Conservation (phyloP, 2,329 filamentous ascomycete genomes). For the Chalaropsis ovoidea region DNA sequence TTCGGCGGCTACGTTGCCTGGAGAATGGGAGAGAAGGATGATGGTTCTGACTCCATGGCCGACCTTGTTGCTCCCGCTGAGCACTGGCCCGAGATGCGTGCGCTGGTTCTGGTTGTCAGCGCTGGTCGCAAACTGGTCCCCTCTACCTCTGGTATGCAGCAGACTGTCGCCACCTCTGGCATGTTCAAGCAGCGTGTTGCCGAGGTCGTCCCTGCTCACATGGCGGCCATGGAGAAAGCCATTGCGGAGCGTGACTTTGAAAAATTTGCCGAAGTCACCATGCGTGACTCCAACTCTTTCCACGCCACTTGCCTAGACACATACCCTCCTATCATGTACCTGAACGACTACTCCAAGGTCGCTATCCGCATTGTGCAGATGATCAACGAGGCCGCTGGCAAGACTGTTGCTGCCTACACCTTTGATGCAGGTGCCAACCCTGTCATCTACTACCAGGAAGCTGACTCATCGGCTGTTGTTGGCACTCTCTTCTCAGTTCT, state of each 20-base stretch:
- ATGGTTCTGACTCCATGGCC: constrained; percentile 79
- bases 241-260: constrained; percentile 71
- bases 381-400: constrained; percentile 71
- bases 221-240: constrained; percentile 76
- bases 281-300: constrained; percentile 96
- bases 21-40: constrained; percentile 63
- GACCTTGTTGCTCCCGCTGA: constrained; percentile 77
- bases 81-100: constrained; percentile 94
- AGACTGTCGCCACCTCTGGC: constrained; percentile 83
- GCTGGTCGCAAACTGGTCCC: constrained; percentile 94
- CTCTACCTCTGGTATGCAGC: constrained; percentile 91
- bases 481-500: constrained; percentile 66
- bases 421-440: constrained; percentile 97
- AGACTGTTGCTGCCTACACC: constrained; percentile 81
- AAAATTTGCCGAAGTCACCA: constrained; percentile 79
- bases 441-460: constrained; percentile 86
- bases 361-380: constrained; percentile 81
- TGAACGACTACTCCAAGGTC: constrained; percentile 85
- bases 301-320: constrained; percentile 92
- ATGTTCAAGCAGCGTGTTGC: constrained; percentile 70
- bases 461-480: constrained; percentile 62
- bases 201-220: constrained; percentile 68
- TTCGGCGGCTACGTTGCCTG: constrained; percentile 96
- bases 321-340: constrained; percentile 94
- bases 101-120: constrained; percentile 79